phyloP scores from a whole-genome alignment of 2,329 filamentous ascomycete species.

The Gaeumannomyces tritici region DNA sequence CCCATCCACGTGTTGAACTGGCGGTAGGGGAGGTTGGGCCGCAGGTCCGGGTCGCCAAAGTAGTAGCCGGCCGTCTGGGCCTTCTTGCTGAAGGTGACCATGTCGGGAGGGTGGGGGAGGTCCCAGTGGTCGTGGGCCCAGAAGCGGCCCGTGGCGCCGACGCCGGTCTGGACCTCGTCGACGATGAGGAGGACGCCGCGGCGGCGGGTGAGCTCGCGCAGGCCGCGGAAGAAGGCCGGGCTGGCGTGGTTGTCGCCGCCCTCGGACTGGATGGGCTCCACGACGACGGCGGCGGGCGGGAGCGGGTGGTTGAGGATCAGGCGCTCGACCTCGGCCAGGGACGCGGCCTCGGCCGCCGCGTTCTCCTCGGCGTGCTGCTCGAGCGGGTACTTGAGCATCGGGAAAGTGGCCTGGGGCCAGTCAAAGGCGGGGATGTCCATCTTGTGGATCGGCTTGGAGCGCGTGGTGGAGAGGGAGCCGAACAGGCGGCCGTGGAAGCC shows the following conservation, averaged over 20 bases:
- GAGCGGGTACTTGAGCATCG: slow-evolving; percentile 75
- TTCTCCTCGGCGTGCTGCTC: slow-evolving; percentile 74
- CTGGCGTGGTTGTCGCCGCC: slow-evolving; percentile 92
- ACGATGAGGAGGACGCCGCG: slow-evolving; percentile 79
- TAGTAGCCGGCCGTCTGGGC: slow-evolving; percentile 91
- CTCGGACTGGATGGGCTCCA: slow-evolving; percentile 90
- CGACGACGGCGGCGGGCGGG: slow-evolving; percentile 70
- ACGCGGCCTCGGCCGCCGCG: slow-evolving; percentile 68
- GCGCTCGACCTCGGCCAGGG: slow-evolving; percentile 73
- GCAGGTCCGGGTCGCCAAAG: slow-evolving; percentile 68
- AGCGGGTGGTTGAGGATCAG: slow-evolving; percentile 71
- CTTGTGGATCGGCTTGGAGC: slow-evolving; percentile 91
- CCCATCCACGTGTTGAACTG: slow-evolving; percentile 99
- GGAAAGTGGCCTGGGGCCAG: slow-evolving; percentile 89
- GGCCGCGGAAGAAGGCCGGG: slow-evolving; percentile 74
- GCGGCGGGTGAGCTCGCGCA: slow-evolving; percentile 69
- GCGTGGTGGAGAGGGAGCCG: slow-evolving; percentile 76
- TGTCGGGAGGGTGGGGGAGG: slow-evolving; percentile 69
- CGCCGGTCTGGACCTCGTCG: slow-evolving; percentile 88
- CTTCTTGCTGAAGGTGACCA: slow-evolving; percentile 94
- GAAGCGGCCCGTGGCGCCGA: slow-evolving; percentile 88
- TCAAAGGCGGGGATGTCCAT: slow-evolving; percentile 90
- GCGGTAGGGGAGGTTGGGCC: slow-evolving; percentile 87
- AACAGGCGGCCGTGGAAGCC: slow-evolving; percentile 84
- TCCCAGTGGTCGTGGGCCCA: slow-evolving; percentile 97